Conservation (phyloP, 2,329 filamentous ascomycete genomes). For the Botryosphaeria dothidea region DNA sequence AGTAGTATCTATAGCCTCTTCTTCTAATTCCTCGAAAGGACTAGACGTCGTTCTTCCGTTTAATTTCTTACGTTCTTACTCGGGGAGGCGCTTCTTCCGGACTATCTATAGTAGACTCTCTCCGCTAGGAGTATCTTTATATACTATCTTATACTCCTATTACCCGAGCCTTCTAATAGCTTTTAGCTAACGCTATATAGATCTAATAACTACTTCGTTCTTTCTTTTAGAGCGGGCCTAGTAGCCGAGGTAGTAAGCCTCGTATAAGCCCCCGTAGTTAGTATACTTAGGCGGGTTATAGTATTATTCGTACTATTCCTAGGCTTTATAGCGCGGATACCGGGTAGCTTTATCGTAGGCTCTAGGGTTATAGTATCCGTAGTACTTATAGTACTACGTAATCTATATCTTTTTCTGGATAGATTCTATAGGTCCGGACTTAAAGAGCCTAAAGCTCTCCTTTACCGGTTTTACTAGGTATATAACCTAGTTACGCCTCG, state of each 20-base stretch:
- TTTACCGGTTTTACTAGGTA: too few relatives aligned
- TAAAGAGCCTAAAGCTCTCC: too few relatives aligned
- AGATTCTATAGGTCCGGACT: neutral
- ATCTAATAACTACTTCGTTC: neutral
- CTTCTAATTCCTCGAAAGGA: too few relatives aligned
- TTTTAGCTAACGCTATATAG: too few relatives aligned
- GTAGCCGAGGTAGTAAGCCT: neutral
- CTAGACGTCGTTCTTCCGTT: too few relatives aligned
- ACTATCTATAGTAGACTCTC: neutral
- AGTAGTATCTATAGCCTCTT: too few relatives aligned
- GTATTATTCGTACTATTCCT: neutral
- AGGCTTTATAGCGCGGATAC: neutral
- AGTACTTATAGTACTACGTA: neutral
- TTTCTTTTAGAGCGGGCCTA: neutral
- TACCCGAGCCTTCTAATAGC: neutral
- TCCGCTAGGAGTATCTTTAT: neutral
- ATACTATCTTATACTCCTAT: neutral
- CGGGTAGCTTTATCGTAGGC: neutral
- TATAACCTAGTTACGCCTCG: too few relatives aligned
- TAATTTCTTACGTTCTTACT: too few relatives aligned
- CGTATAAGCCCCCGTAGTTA: neutral
- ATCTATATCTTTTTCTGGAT: neutral
- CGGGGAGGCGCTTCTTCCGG: too few relatives aligned
- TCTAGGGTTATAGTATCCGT: neutral
- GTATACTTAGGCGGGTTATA: neutral